These are phyloP conservation scores for Phaeomoniella chlamydospora DNA, from an alignment of 2,329 filamentous ascomycete genomes.

Conservation along the genomic window DNA sequence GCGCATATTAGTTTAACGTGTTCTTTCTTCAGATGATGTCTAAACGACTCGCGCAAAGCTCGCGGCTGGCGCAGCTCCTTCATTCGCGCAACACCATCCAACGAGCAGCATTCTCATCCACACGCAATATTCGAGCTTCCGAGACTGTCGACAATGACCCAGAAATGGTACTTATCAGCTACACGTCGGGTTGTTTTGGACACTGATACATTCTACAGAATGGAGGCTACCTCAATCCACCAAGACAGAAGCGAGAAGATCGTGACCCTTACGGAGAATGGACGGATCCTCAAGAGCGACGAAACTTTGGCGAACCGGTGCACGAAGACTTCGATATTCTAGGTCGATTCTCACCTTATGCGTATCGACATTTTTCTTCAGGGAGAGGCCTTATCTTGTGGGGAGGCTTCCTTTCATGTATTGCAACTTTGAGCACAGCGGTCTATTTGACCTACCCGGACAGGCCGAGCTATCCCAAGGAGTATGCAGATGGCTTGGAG, in stretches of 20 bases:
- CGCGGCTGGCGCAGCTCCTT: slow-evolving; percentile 22
- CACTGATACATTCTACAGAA: slow-evolving; percentile 19
- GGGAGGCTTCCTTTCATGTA: slow-evolving; percentile 48
- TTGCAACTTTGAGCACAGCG: slow-evolving; percentile 51
- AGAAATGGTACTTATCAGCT: slow-evolving; percentile 20
- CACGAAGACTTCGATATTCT: slow-evolving; percentile 94
- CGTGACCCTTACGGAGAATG: slow-evolving; percentile 86
- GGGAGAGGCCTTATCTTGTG: slow-evolving; percentile 56
- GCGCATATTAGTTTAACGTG: background rate
- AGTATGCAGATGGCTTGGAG: slow-evolving; percentile 56
- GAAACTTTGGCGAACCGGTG: slow-evolving; percentile 91
- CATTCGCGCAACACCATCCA: slow-evolving; percentile 8
- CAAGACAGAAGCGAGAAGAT: slow-evolving; percentile 60
- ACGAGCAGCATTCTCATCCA: slow-evolving; percentile 27
- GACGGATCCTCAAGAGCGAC: slow-evolving; percentile 95
- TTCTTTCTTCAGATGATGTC: slow-evolving; percentile 24
- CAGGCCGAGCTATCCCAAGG: slow-evolving; percentile 51
- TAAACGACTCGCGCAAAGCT: slow-evolving; percentile 24
- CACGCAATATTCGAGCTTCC: slow-evolving; percentile 19
- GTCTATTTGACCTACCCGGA: slow-evolving; percentile 62
- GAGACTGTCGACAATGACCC: slow-evolving; percentile 21
- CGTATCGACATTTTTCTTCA: slow-evolving; percentile 72
- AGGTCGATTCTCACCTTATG: slow-evolving; percentile 75
- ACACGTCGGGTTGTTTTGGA: slow-evolving; percentile 6
- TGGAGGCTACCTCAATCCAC: slow-evolving; percentile 32